A percentile compares a stretch with the other conserved stretches of the same genome.
These are phyloP conservation scores for Sporothrix inflata DNA, from an alignment of 2,329 filamentous ascomycete species.

Conservation along the genomic window DNA sequence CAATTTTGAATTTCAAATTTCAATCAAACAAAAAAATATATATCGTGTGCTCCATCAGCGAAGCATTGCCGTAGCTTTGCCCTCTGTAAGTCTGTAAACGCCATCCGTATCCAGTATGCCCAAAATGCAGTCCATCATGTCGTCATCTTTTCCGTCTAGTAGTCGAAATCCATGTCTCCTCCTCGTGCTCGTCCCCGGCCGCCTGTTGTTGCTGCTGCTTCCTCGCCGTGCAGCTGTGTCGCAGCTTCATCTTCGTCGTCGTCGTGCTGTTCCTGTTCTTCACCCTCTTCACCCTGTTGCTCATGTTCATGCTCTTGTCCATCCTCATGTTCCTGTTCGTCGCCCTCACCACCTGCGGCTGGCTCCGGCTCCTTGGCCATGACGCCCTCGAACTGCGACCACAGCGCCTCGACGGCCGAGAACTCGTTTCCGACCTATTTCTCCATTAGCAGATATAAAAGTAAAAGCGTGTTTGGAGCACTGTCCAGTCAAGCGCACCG, in stretches of 20 bases:
- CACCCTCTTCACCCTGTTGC: neutral
- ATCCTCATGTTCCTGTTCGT: neutral
- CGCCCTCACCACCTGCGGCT: conserved; percentile 32
- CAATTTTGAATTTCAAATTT: conserved; percentile 12
- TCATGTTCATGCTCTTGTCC: neutral
- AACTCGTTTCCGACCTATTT: conserved; percentile 89
- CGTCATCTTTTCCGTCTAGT: neutral
- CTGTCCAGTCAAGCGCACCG: too few relatives aligned
- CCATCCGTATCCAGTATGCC: neutral
- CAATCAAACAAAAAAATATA: neutral
- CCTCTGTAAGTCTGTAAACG: conserved; percentile 15
- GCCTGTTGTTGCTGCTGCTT: neutral
- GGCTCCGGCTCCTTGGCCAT: conserved; percentile 67
- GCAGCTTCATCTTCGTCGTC: conserved; percentile 10
- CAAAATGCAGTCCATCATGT: neutral
- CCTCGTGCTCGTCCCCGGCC: neutral
- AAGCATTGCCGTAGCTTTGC: neutral
- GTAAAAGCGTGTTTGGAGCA: too few relatives aligned
- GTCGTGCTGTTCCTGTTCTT: neutral
- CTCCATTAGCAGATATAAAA: neutral
- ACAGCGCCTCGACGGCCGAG: conserved; percentile 92
- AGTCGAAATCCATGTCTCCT: conserved; percentile 6
- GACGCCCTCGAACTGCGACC: conserved; percentile 96
- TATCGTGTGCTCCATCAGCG: neutral
- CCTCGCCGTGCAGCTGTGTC: conserved; percentile 10